Evolutionary conservation across 2,329 filamentous ascomycete genomes (phyloP), one percentile per base, ranked within the genome.

Genomic region (Exophiala alcalophila): DNA sequence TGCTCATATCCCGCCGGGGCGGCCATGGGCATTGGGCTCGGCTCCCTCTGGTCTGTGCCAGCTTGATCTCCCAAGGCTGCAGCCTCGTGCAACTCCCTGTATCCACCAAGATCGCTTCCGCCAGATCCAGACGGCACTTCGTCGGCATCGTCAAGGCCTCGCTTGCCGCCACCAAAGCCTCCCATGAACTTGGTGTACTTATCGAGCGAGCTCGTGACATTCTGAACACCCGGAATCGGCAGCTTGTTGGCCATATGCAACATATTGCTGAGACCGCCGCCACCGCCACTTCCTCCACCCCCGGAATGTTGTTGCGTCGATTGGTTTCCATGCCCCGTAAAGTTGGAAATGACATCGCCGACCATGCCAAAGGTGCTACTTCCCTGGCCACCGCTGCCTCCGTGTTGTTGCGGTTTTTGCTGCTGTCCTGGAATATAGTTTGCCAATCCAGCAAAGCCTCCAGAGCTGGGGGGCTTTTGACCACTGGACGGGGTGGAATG

Each of bases 101-200:
- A 38, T 9, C 49, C 45, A 10, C 49, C 45, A 9, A 49, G 21
- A 15, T 45, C 49, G 29, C 36, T 42, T 12, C 44, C 47, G 31
- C 34, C 38, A 14, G 23, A 14, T 14, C 31, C 48, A 24, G 18
- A 12, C 19, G 40, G 43, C 4, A 43, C 29, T 18, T 41, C 44
- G 27, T 52, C 45, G 3, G 43, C 29, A 19, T 41, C 44, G 27
- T 52, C 45, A 2, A 49, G 42, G 14, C 45, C 49, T 20, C 49
- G 41, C n/a, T 32, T 25, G 4, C 52, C 47, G n/a, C 44, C 47
- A 9, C 50, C 46, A 23, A 49, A 38, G 4, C 36, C 39, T 20
- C 47, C 44, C 21, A 47, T 42, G 24, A 54, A 43, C 37, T 57
- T 58, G 26, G 28, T 32, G 47, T 55, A 56, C 35, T 53, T 55